Evolutionary conservation across 495 filamentous ascomycete species (phyloP).

Genomic region (Penicillium ochrochloron): DNA sequence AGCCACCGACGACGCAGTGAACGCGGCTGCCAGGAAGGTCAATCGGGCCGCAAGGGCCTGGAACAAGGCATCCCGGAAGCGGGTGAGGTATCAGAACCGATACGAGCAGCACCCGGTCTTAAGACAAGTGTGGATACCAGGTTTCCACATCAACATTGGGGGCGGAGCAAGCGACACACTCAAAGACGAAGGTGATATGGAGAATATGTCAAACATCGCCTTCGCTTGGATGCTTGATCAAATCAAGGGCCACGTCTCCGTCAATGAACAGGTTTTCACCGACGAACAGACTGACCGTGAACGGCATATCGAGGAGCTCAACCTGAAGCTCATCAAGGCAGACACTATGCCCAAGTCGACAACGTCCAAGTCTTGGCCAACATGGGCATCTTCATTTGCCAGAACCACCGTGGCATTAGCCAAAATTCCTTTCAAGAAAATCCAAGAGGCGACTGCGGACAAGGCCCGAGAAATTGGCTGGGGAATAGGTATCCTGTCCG

Average conservation of each 20-base stretch:
- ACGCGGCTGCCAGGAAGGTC: slow-evolving; percentile 13
- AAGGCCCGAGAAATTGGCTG: slow-evolving; percentile 21
- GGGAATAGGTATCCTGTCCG: slow-evolving; percentile 24
- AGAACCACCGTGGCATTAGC: slow-evolving; percentile 8
- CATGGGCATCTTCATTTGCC: slow-evolving; percentile 11
- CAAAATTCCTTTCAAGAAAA: slow-evolving; percentile 6
- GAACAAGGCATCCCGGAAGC: slow-evolving; percentile 17
- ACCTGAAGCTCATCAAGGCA: neutral
- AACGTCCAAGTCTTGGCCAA: slow-evolving; percentile 8
- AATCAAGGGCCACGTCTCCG: slow-evolving; percentile 22
- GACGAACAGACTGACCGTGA: slow-evolving; percentile 21
- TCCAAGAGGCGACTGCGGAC: neutral
- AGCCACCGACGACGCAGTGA: slow-evolving; percentile 21
- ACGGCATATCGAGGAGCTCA: slow-evolving; percentile 8
- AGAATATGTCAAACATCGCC: slow-evolving; percentile 32
- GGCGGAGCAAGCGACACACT: slow-evolving; percentile 31
- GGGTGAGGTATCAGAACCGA: slow-evolving; percentile 19
- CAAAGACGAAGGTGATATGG: slow-evolving; percentile 26
- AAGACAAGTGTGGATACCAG: slow-evolving; percentile 41
- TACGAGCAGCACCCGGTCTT: slow-evolving; percentile 17
- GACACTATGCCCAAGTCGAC: neutral
- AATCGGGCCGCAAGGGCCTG: slow-evolving; percentile 18
- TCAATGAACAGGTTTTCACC: slow-evolving; percentile 22
- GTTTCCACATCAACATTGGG: slow-evolving; percentile 53
- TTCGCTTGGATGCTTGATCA: slow-evolving; percentile 34